phyloP scores from a whole-genome alignment of 2,329 filamentous ascomycete genomes.

The Aspergillus puulaauensis region DNA sequence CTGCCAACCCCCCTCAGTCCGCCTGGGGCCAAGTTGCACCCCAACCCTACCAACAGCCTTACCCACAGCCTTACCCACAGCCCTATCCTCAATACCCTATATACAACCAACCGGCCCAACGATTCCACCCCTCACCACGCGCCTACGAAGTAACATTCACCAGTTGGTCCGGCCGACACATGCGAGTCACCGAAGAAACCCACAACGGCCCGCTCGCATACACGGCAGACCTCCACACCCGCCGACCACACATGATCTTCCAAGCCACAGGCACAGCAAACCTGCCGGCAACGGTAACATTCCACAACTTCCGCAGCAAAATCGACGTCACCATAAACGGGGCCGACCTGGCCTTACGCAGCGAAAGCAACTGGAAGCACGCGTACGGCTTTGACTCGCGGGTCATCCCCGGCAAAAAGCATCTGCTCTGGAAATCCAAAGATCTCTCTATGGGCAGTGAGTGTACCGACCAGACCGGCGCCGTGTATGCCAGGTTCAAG shows the following conservation, averaged over 20 bases:
- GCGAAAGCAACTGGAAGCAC: not conserved
- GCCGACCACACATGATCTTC: slow-evolving; percentile 16
- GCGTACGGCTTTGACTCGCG: not conserved
- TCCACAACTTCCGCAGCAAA: slow-evolving; percentile 8
- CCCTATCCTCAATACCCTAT: not conserved
- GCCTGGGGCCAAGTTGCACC: not conserved
- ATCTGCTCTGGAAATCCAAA: not conserved
- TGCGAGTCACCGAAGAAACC: slow-evolving; percentile 7
- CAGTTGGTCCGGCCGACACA: slow-evolving; percentile 6
- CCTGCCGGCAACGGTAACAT: slow-evolving; percentile 11
- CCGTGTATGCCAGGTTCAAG: not conserved
- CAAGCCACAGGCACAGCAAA: slow-evolving; percentile 2
- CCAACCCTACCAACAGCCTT: not conserved
- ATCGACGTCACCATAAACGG: slow-evolving; percentile 11
- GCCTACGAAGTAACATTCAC: slow-evolving; percentile 12
- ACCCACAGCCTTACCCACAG: not conserved
- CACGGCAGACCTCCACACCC: slow-evolving; percentile 9
- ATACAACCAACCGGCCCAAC: not conserved
- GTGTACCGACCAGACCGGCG: not conserved
- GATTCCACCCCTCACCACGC: not conserved
- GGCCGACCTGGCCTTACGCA: not conserved
- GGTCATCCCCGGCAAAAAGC: not conserved
- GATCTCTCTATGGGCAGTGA: not conserved
- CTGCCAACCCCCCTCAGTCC: not conserved
- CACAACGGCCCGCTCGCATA: slow-evolving; percentile 5